These are phyloP conservation scores for Nakazawaea siamensis DNA, from an alignment of 805 yeast species.

Conservation along the genomic window DNA sequence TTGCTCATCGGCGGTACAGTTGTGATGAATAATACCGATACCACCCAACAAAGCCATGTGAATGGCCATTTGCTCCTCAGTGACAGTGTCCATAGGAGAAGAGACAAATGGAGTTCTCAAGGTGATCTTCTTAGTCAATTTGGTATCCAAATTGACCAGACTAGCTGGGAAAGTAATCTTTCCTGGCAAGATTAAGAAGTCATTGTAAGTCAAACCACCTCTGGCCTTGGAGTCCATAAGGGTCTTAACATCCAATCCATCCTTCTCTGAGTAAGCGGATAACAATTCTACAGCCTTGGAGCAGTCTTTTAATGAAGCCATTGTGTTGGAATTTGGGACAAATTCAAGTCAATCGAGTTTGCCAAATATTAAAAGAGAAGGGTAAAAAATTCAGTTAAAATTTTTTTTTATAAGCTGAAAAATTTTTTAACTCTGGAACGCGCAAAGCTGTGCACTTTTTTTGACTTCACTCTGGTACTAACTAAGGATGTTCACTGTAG, in stretches of 20 bases:
- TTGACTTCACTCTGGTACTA: too few species aligned
- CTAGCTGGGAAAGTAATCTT: conserved; percentile 84
- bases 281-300: conserved; percentile 64
- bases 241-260: conserved; percentile 77
- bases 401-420: too few species aligned
- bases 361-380: conserved; percentile 1
- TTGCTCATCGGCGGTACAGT: conserved; percentile 94
- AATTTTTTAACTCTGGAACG: too few species aligned
- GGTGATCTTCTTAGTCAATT: conserved; percentile 84
- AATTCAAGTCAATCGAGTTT: background rate
- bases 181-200: conserved; percentile 92
- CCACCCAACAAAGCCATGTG: conserved; percentile 98
- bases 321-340: too few species aligned
- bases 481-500: too few species aligned
- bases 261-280: conserved; percentile 57
- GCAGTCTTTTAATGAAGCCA: conserved; percentile 25
- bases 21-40: conserved; percentile 97
- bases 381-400: background rate
- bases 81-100: conserved; percentile 99
- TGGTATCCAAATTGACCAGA: conserved; percentile 70
- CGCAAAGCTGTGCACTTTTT: too few species aligned
- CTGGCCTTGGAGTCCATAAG: conserved; percentile 84
- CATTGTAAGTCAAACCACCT: conserved; percentile 98
- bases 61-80: conserved; percentile 96
- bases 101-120: conserved; percentile 93